Conservation (phyloP, 768 basidiomycete species). For the Tylopilus sp. region DNA sequence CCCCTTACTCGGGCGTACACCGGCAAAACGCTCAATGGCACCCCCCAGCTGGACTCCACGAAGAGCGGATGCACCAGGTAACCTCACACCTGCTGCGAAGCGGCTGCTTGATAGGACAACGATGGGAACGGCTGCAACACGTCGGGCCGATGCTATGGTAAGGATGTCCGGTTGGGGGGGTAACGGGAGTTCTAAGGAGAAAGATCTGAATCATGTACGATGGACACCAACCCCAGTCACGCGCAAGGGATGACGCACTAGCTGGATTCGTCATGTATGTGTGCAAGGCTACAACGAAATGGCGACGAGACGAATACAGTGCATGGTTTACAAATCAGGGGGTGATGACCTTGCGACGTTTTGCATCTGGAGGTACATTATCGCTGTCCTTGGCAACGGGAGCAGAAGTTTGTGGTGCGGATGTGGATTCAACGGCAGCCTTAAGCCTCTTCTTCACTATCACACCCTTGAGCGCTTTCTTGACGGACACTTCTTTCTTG, state of each 20-base stretch:
- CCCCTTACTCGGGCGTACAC: slow-evolving; percentile 26
- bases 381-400: slow-evolving; percentile 16
- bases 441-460: slow-evolving; percentile 76
- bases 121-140: slow-evolving; percentile 56
- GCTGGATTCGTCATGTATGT: slow-evolving; percentile 1
- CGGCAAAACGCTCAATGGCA: slow-evolving; percentile 52
- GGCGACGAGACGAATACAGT: slow-evolving; percentile 11
- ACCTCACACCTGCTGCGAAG: slow-evolving; percentile 82
- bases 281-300: slow-evolving; percentile 11
- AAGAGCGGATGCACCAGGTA: slow-evolving; percentile 66
- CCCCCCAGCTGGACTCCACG: slow-evolving; percentile 81
- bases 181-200: slow-evolving; percentile 43
- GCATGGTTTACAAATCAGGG: slow-evolving; percentile 20
- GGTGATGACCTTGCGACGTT: slow-evolving; percentile 54
- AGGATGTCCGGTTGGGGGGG: slow-evolving; percentile 55
- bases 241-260: slow-evolving; percentile 28
- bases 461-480: slow-evolving; percentile 72
- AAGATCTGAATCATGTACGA: slow-evolving; percentile 60
- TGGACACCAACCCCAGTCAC: slow-evolving; percentile 77
- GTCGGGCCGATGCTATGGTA: slow-evolving; percentile 69
- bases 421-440: slow-evolving; percentile 13
- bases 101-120: slow-evolving; percentile 72
- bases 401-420: slow-evolving; percentile 16
- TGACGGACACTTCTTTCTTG: slow-evolving; percentile 55
- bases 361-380: slow-evolving; percentile 41